These are phyloP conservation scores for Aspergillus sclerotialis DNA, from an alignment of 2,329 filamentous ascomycete genomes.

Conservation along the genomic window DNA sequence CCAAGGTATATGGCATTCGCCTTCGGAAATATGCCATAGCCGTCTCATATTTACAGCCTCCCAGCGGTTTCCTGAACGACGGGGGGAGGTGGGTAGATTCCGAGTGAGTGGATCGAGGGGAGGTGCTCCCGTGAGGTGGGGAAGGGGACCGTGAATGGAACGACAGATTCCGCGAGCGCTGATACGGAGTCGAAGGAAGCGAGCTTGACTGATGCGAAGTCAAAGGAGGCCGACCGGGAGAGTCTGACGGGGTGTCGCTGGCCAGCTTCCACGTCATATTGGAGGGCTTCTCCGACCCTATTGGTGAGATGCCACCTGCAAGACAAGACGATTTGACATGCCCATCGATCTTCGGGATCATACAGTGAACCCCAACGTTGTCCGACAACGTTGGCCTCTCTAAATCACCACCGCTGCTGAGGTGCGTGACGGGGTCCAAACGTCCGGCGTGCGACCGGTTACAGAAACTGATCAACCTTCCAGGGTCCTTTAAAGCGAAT, in stretches of 20 bases:
- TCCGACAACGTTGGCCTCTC: slow-evolving; percentile 21
- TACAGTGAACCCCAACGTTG: slow-evolving; percentile 32
- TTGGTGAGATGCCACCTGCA: slow-evolving; percentile 36
- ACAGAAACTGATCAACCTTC: not conserved
- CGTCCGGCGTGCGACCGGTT: not conserved
- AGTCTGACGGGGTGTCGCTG: slow-evolving; percentile 27
- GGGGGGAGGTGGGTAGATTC: slow-evolving; percentile 73
- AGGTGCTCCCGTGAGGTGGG: slow-evolving; percentile 69
- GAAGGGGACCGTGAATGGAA: slow-evolving; percentile 75
- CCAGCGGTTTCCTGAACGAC: slow-evolving; percentile 58
- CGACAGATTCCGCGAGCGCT: slow-evolving; percentile 75
- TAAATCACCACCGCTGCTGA: not conserved
- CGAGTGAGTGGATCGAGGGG: slow-evolving; percentile 82
- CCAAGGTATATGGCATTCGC: slow-evolving; percentile 85
- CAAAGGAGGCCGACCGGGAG: slow-evolving; percentile 42
- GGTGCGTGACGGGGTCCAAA: too few species aligned
- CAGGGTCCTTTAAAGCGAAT: not conserved
- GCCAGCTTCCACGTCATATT: slow-evolving; percentile 36
- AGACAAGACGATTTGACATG: slow-evolving; percentile 31
- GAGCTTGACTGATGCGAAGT: slow-evolving; percentile 71
- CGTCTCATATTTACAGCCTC: slow-evolving; percentile 82
- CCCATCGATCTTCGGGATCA: slow-evolving; percentile 37
- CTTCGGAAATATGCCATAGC: slow-evolving; percentile 72
- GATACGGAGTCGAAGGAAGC: slow-evolving; percentile 87
- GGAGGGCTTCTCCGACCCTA: slow-evolving; percentile 33